Conservation (phyloP, 1,284 basidiomycete species). For the Acaromyces ingoldii region DNA sequence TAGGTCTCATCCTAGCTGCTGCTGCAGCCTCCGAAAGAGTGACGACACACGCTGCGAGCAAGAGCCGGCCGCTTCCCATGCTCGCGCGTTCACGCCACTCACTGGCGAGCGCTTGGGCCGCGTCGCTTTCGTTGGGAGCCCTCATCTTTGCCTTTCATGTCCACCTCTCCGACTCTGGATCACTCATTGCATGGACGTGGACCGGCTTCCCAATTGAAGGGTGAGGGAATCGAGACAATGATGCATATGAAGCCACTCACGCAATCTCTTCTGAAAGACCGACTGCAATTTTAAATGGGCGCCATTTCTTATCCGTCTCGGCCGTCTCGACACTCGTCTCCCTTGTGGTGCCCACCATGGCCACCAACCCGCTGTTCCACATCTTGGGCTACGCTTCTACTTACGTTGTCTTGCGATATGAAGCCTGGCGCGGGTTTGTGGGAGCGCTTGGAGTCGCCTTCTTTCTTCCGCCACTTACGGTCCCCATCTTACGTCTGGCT, state of each 20-base stretch:
- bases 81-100: neutral
- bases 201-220: constrained; percentile 70
- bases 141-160: constrained; percentile 60
- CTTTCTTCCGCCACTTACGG: constrained; percentile 56
- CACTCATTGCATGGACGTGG: constrained; percentile 85
- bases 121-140: constrained; percentile 29
- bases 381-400: neutral
- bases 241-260: neutral
- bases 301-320: constrained; percentile 66
- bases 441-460: constrained; percentile 66
- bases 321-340: constrained; percentile 56
- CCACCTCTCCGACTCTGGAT: constrained; percentile 72
- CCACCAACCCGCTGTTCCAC: neutral
- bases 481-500: constrained; percentile 26
- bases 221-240: neutral
- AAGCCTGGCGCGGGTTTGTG: constrained; percentile 69
- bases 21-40: neutral
- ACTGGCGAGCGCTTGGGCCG: constrained; percentile 3
- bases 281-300: constrained; percentile 67
- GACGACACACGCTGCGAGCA: constrained; percentile 65
- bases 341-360: neutral
- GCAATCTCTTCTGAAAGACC: constrained; percentile 11
- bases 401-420: constrained; percentile 25
- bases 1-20: constrained; percentile 23
- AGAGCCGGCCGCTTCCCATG: constrained; percentile 53